A percentile compares a stretch with the other conserved stretches of the same genome.
Conservation (phyloP, 108 stramenopile genomes). For the Bacterosira constricta region DNA sequence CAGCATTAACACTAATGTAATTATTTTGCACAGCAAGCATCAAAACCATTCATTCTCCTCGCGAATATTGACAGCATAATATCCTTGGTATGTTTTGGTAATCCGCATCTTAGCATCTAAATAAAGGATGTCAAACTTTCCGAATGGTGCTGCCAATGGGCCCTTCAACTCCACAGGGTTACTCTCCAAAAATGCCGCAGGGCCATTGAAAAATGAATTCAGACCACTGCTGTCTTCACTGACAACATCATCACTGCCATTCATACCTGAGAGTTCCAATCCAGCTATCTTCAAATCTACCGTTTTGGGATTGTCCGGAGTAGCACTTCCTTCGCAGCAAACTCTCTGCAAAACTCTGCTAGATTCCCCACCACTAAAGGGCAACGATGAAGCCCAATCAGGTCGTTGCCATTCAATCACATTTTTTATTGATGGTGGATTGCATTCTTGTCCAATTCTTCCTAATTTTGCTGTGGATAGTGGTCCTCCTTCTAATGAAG, state of each 20-base stretch:
- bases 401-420: conserved; percentile 83
- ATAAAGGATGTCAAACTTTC: conserved; percentile 73
- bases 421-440: conserved; percentile 74
- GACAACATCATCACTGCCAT: conserved; percentile 10
- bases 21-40: too few relatives aligned
- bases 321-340: conserved; percentile 52
- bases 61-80: conserved; percentile 63
- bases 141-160: conserved; percentile 70
- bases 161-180: conserved; percentile 70
- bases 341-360: conserved; percentile 80
- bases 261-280: conserved; percentile 49
- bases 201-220: conserved; percentile 21
- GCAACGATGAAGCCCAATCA: conserved; percentile 60
- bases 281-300: conserved; percentile 73
- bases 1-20: too few relatives aligned
- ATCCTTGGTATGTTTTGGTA: conserved; percentile 68
- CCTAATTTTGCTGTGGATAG: conserved; percentile 67
- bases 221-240: not conserved
- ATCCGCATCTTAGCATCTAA: conserved; percentile 71
- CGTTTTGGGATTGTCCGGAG: conserved; percentile 47
- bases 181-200: conserved; percentile 47
- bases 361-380: conserved; percentile 55
- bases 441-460: conserved; percentile 81
- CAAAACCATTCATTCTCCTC: conserved; percentile 54
- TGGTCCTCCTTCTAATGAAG: conserved; percentile 61